phyloP scores from a whole-genome alignment of 208 protist species.

The Acanthamoeba royreba region DNA sequence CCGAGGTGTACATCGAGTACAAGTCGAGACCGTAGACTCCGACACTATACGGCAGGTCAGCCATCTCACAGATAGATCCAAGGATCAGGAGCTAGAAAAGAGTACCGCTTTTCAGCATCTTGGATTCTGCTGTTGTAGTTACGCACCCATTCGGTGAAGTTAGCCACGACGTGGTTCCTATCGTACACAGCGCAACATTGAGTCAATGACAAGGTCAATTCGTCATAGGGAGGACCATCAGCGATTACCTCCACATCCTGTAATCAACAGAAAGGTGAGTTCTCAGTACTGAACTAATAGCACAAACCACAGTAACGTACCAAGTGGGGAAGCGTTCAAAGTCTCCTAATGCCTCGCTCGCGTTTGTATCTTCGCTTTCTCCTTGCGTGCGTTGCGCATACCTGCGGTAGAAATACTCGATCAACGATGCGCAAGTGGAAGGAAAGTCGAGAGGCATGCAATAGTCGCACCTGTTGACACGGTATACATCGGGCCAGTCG shows the following conservation, averaged over 20 bases:
- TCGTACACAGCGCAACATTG: background rate
- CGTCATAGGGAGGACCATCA: background rate
- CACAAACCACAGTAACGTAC: background rate
- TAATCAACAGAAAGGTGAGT: background rate
- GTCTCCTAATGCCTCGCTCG: background rate
- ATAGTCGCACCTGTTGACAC: background rate
- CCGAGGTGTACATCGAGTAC: conserved; percentile 18
- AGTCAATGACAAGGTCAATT: background rate
- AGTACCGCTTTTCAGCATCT: background rate
- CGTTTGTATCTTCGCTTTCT: background rate
- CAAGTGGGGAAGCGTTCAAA: conserved; percentile 52
- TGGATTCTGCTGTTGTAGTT: background rate
- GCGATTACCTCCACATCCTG: conserved; percentile 50
- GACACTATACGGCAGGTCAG: background rate
- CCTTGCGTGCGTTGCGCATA: background rate
- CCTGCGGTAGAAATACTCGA: background rate
- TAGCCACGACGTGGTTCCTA: background rate
- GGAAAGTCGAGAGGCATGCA: background rate
- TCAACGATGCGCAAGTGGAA: background rate
- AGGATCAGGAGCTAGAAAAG: background rate
- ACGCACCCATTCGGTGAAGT: conserved; percentile 49
- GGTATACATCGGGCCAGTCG: conserved; percentile 46
- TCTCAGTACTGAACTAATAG: background rate
- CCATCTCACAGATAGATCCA: background rate
- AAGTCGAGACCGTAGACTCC: conserved; percentile 56